Evolutionary conservation across 495 filamentous ascomycete genomes (phyloP).

Genomic region (Penicillium lagena): DNA sequence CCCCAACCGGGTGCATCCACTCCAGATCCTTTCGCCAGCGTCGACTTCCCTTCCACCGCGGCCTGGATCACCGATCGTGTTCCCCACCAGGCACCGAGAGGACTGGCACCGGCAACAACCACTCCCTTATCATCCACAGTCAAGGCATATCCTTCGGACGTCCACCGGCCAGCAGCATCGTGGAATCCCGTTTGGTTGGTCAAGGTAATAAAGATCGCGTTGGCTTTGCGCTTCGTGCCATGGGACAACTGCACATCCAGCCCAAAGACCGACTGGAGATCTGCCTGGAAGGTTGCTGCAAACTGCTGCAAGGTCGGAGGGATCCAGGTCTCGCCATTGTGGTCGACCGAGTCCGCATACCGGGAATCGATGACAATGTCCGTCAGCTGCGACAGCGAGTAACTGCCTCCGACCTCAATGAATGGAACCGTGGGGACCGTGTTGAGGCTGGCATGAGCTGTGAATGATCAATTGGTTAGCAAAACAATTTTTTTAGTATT

Average conservation of each 20-base stretch:
- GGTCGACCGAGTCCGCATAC: constrained; percentile 27
- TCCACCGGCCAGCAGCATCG: constrained; percentile 32
- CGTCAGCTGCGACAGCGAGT: constrained; percentile 22
- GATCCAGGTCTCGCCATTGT: constrained; percentile 39
- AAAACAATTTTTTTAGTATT: no score
- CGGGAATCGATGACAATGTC: constrained; percentile 34
- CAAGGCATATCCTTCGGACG: constrained; percentile 43
- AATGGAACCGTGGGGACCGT: constrained; percentile 33
- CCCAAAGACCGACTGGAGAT: constrained; percentile 24
- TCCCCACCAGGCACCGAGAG: constrained; percentile 47
- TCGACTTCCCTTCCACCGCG: constrained; percentile 24
- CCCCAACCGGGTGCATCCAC: constrained; percentile 45
- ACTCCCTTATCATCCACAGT: constrained; percentile 28
- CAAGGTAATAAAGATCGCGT: constrained; percentile 38
- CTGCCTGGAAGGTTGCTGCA: constrained; percentile 32
- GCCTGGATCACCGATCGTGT: constrained; percentile 45
- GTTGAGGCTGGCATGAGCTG: constrained; percentile 4
- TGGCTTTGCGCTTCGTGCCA: constrained; percentile 5
- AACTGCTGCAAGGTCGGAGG: constrained; percentile 39
- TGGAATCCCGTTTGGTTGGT: constrained; percentile 31
- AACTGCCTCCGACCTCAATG: constrained; percentile 16
- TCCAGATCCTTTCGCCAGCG: constrained; percentile 28
- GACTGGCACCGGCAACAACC: constrained; percentile 41
- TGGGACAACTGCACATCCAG: constrained; percentile 17
- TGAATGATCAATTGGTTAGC: not conserved